Conservation (phyloP, 176 grass and related monocot genomes). For the Tuctoria greenei region DNA sequence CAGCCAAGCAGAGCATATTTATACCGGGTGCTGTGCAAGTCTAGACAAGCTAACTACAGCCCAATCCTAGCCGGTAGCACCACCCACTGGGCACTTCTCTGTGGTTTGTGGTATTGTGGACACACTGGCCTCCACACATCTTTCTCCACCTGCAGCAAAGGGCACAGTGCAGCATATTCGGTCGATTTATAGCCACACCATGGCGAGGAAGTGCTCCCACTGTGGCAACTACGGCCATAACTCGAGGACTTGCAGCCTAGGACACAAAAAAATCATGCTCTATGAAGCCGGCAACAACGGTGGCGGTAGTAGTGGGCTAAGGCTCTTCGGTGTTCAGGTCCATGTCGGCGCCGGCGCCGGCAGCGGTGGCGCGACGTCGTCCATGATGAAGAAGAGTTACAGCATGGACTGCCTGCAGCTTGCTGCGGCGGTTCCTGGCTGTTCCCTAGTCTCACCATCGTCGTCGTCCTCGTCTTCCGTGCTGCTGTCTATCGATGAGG, state of each 20-base stretch:
- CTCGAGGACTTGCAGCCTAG: slow-evolving; percentile 56
- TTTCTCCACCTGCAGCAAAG: slow-evolving; percentile 35
- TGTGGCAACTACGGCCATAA: slow-evolving; percentile 71
- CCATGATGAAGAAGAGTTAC: slow-evolving; percentile 64
- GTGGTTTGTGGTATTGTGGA: slow-evolving; percentile 44
- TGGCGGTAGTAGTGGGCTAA: slow-evolving; percentile 24
- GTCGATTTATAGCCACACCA: slow-evolving; percentile 55
- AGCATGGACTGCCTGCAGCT: slow-evolving; percentile 77
- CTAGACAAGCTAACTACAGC: slow-evolving; percentile 9
- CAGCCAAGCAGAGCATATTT: slow-evolving; percentile 36
- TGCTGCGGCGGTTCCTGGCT: slow-evolving; percentile 25
- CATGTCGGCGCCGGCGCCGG: slow-evolving; percentile 27
- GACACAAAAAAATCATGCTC: slow-evolving; percentile 35
- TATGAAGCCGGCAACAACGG: slow-evolving; percentile 2
- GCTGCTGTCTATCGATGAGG: slow-evolving; percentile 64
- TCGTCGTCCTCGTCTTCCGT: slow-evolving; percentile 56
- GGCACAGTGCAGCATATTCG: slow-evolving; percentile 33
- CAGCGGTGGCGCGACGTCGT: not conserved
- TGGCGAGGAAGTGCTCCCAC: slow-evolving; percentile 75
- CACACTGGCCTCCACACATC: slow-evolving; percentile 47
- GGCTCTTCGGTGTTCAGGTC: slow-evolving; percentile 91
- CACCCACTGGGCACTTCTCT: not conserved
- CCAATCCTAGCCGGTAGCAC: not conserved
- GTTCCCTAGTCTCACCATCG: slow-evolving; percentile 46
- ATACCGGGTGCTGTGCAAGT: slow-evolving; percentile 31